Evolutionary conservation across 2,329 filamentous ascomycete genomes (phyloP), one percentile per base, ranked within the genome.

Genomic region (Botrytis elliptica): DNA sequence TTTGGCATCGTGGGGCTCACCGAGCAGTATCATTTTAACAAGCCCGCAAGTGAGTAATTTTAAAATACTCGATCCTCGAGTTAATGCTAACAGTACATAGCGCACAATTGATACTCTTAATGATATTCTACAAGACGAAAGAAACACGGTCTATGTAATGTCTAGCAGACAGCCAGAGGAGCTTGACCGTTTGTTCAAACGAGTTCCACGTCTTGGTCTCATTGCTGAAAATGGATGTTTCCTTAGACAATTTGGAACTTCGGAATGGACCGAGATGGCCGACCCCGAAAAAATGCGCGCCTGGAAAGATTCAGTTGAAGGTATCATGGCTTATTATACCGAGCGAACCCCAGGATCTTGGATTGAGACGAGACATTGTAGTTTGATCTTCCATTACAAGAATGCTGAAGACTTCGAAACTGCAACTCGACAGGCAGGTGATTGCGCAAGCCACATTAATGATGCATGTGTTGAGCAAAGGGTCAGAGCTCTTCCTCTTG

Each of bases 151-250:
- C 40, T 98, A 97, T 79, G 91, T 98, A 77, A 98, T 97, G 94
- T 97, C 94, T 72, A 92, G 93, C 14, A 91, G 94, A 49, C 92
- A 91, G 77, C 93, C 94, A 0, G 93, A 97, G 78, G 94, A 98
- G 79, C 90, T 98, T 49, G 94, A 97, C 77, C 89, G 91, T 7
- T 86, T 97, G 1, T 98, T 98, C 86, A 91, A 91, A 70, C 89
- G 92, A 38, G 92, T 98, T 1, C 92, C 93, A 8, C 92, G 92
- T 75, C 85, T 98, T 4, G 96, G 96, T 4, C 86, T 98, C 7
- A 97, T 98, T 76, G 95, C 95, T 0, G 95, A 98, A 83, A 98
- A 97, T 77, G 95, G 95, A 2, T 97, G 93, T 81, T 98, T 97
- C 83, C 85, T 98, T 73, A 93, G 92, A 78, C 88, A 93, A 76